phyloP scores from a whole-genome alignment of 164 flowering plant species.

The Chloranthus sessilifolius region DNA sequence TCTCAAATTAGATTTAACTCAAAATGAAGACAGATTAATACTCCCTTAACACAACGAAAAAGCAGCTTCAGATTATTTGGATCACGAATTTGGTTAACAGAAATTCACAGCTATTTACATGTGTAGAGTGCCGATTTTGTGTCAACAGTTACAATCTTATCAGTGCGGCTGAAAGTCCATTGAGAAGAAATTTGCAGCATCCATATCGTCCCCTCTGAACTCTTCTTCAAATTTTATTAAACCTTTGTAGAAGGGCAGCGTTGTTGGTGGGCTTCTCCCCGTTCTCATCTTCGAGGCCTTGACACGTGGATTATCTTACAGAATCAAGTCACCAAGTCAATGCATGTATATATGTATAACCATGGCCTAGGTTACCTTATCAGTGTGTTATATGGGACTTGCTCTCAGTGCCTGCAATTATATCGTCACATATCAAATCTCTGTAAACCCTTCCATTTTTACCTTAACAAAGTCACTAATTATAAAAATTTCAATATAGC shows the following conservation, averaged over 20 bases:
- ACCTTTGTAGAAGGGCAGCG: too few relatives aligned
- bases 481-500: not conserved
- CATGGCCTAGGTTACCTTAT: not conserved
- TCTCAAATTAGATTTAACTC: too few relatives aligned
- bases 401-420: conserved; percentile 22
- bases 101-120: conserved; percentile 13
- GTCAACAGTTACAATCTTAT: conserved; percentile 9
- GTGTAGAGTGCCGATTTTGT: conserved; percentile 2
- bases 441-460: not conserved
- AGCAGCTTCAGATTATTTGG: not conserved
- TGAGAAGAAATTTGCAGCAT: conserved; percentile 2
- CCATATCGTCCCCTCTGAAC: too few relatives aligned
- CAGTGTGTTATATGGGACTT: conserved; percentile 22
- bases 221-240: too few relatives aligned
- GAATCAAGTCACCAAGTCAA: too few relatives aligned
- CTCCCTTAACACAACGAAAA: too few relatives aligned
- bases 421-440: not conserved
- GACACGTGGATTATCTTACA: too few relatives aligned
- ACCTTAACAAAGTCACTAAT: not conserved
- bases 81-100: not conserved
- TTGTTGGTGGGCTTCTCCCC: too few relatives aligned
- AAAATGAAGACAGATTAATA: too few relatives aligned
- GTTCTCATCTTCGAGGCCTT: too few relatives aligned
- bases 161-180: conserved; percentile 5
- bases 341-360: too few relatives aligned